A percentile compares a stretch with the other conserved stretches of the same genome.
These are phyloP conservation scores for Astrocystis sublimbata DNA, from an alignment of 495 filamentous ascomycete species.

Conservation along the genomic window DNA sequence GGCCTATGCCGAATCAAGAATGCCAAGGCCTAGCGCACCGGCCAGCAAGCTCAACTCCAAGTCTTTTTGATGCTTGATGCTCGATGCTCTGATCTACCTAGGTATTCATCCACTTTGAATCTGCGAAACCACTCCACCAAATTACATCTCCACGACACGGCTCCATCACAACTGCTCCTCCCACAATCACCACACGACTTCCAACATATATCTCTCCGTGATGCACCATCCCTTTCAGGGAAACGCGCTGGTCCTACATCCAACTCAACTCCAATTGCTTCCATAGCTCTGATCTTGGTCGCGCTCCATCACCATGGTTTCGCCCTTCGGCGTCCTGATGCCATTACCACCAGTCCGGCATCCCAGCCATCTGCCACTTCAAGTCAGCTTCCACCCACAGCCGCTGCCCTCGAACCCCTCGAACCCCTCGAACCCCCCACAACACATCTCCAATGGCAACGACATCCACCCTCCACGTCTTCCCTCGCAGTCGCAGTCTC, in stretches of 20 bases:
- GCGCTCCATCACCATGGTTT: conserved; percentile 22
- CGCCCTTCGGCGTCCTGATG: conserved; percentile 22
- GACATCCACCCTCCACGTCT: conserved; percentile 20
- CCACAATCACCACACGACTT: too few species aligned
- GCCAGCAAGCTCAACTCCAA: too few species aligned
- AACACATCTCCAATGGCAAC: not conserved
- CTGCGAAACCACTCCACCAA: too few species aligned
- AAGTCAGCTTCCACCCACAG: conserved; percentile 15
- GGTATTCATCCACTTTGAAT: too few species aligned
- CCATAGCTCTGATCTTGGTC: not conserved
- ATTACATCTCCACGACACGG: too few species aligned
- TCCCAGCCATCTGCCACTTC: conserved; percentile 24
- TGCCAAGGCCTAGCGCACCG: too few species aligned
- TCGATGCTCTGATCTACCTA: too few species aligned
- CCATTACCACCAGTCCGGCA: conserved; percentile 28
- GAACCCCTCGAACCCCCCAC: not conserved
- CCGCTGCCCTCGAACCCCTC: not conserved
- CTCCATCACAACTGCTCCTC: too few species aligned
- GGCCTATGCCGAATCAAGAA: too few species aligned
- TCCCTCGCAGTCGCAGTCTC: conserved; percentile 17
- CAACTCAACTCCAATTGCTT: not conserved
- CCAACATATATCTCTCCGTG: too few species aligned
- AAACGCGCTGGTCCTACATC: not conserved
- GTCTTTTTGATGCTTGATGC: too few species aligned
- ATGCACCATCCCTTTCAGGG: not conserved